Conservation (phyloP, 352 stramenopile species). For the Blastocystis sp. region DNA sequence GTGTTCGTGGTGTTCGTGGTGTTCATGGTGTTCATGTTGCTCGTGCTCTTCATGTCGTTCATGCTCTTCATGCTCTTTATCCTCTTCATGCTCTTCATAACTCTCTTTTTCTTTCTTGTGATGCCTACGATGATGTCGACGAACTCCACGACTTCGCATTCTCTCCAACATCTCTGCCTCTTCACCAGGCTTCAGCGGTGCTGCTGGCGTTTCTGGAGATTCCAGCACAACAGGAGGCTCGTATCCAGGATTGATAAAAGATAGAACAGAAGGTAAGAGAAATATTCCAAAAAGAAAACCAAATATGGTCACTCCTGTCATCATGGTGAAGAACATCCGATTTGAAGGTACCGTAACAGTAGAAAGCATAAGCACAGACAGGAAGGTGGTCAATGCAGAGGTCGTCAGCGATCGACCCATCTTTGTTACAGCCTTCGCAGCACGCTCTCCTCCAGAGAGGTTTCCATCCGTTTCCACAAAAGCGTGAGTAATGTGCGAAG, state of each 20-base stretch:
- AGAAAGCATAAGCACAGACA: conserved; percentile 34
- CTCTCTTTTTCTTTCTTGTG: not conserved
- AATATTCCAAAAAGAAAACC: conserved; percentile 43
- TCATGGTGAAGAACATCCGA: conserved; percentile 57
- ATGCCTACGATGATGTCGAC: not conserved
- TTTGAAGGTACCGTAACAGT: conserved; percentile 33
- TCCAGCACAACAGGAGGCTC: not conserved
- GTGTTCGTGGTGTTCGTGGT: no score
- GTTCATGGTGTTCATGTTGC: not conserved
- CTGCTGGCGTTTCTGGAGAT: not conserved
- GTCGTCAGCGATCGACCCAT: conserved; percentile 58
- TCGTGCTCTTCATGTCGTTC: not conserved
- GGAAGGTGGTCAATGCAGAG: conserved; percentile 22
- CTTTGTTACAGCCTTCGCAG: not conserved
- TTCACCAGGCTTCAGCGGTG: not conserved
- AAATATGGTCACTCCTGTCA: conserved; percentile 37
- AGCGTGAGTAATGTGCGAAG: conserved; percentile 62
- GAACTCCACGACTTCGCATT: not conserved
- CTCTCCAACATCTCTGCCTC: conserved; percentile 9
- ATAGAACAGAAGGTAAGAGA: conserved; percentile 14
- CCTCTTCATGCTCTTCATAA: not conserved
- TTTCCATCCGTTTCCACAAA: conserved; percentile 48
- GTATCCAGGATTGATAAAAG: conserved; percentile 36
- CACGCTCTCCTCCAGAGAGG: not conserved
- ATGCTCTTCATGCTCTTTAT: not conserved